phyloP scores from a whole-genome alignment of 768 basidiomycete species.

The Gymnopilus junonius region DNA sequence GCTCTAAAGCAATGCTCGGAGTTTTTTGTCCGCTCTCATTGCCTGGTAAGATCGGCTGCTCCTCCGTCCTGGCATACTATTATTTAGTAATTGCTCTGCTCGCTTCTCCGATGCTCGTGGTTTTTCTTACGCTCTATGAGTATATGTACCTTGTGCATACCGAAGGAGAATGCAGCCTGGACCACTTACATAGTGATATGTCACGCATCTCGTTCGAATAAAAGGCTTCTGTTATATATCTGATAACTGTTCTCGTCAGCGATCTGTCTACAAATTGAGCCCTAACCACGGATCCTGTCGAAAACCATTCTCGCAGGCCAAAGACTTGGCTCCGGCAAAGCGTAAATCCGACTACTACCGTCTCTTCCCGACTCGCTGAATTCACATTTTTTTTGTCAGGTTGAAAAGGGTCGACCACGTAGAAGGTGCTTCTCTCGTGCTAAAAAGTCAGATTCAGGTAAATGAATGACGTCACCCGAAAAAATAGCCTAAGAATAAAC shows the following conservation, averaged over 20 bases:
- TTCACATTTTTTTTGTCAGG: background rate
- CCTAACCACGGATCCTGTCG: background rate
- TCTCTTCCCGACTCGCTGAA: background rate
- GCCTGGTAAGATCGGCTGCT: no score
- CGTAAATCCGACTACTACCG: background rate
- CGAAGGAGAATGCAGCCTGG: background rate
- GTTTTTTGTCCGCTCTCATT: no score
- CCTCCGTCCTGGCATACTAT: no score
- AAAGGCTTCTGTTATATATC: background rate
- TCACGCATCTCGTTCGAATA: background rate
- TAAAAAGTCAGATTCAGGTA: constrained; percentile 1
- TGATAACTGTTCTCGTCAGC: background rate
- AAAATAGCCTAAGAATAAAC: background rate
- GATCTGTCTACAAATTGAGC: background rate
- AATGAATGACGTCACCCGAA: constrained; percentile 4
- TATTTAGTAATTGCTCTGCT: no score
- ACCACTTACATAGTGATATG: background rate
- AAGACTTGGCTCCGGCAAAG: background rate
- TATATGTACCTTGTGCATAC: no score
- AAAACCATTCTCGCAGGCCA: background rate
- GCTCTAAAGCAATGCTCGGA: no score
- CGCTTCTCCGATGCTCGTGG: no score
- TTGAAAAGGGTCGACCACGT: background rate
- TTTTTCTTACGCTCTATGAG: no score
- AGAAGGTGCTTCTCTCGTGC: background rate